These are phyloP conservation scores for Acacia melanoxylon DNA, from an alignment of 306 rosid genomes.

Conservation along the genomic window DNA sequence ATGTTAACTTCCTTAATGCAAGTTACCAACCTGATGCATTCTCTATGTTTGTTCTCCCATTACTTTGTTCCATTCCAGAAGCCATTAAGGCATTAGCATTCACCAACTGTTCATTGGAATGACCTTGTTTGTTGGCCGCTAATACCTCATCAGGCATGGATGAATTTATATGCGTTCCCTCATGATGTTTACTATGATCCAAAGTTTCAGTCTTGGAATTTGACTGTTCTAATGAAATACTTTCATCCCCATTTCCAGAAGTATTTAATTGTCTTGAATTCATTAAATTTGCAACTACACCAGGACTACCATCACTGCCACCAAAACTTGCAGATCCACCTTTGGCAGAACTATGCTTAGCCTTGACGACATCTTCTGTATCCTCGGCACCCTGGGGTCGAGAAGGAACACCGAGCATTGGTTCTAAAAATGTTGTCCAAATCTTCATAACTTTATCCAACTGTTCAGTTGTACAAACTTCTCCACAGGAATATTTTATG, in stretches of 20 bases:
- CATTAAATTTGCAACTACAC: slow-evolving; percentile 48
- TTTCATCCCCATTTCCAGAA: slow-evolving; percentile 70
- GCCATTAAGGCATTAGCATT: slow-evolving; percentile 59
- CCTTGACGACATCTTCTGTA: slow-evolving; percentile 84
- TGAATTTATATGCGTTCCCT: slow-evolving; percentile 48
- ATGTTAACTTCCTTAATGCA: slow-evolving; percentile 23
- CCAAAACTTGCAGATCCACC: slow-evolving; percentile 51
- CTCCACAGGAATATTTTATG: slow-evolving; percentile 91
- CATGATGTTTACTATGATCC: slow-evolving; percentile 46
- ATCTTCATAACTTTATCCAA: slow-evolving; percentile 94
- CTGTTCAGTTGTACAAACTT: slow-evolving; percentile 89
- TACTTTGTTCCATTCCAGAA: slow-evolving; percentile 60
- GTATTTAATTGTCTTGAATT: slow-evolving; percentile 59
- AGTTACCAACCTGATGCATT: slow-evolving; percentile 68
- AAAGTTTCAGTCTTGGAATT: slow-evolving; percentile 64
- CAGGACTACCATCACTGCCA: slow-evolving; percentile 76
- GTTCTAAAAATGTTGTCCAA: slow-evolving; percentile 95
- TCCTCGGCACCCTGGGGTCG: slow-evolving; percentile 90
- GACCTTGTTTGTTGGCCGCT: slow-evolving; percentile 68
- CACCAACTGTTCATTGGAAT: slow-evolving; percentile 55
- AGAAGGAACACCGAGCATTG: slow-evolving; percentile 85
- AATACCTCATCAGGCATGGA: slow-evolving; percentile 66
- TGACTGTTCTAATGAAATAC: slow-evolving; percentile 73
- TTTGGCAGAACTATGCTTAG: slow-evolving; percentile 53
- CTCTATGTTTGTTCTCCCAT: slow-evolving; percentile 62